Base-by-base conservation (phyloP, 1,284 basidiomycete genomes). In the Cutaneotrichosporon curvatum region DNA sequence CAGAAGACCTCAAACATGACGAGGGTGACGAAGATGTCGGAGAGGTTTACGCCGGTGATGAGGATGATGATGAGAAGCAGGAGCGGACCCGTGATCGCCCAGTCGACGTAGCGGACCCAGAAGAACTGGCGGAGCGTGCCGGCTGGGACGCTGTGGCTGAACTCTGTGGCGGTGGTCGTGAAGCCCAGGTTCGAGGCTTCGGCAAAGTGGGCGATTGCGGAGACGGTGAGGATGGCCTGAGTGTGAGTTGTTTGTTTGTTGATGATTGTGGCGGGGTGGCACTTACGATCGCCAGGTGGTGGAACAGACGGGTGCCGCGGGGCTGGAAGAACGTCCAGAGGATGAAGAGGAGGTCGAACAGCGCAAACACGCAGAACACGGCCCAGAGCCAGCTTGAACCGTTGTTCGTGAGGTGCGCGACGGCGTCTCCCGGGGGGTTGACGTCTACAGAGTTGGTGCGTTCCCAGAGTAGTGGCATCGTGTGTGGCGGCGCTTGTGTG, bases 141-240 rank as follows among this genome's bases (percentile, higher is more conserved):
- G 3, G 9, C 4, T 11, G 52, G 47, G 2, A 55, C 43, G 52
- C 56, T 59, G 51, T 75, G 65, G 34, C 60, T 52, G 60, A 78
- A 81, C 60, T 80, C 77, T 47, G 76, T 74, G 3, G 40, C 46
- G 51, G 80, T 62, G 33, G 77, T 71, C 4, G 79, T 76, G 39
- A 69, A 71, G 22, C 81, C 81, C 43, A 82, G 73, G 62, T 82
- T 73, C 11, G 79, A 79, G 1, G 81, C 81, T 76, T 81, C 77
- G 16, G 74, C 71, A 64, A 80, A 81, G 71, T 74, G 73, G 20
- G 73, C 62, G 40, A 79, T 64, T 2, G 69, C 48, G 0, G 73
- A 62, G 1, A 75, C 76, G 3, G 74, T 69, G 19, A 80, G 62
- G 16, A 79, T 72, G 51, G 78, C 56, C 55, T 56, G 41, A 16